A percentile compares a stretch with the other conserved stretches of the same genome.
Conservation (phyloP, 164 flowering plant genomes). For the Macadamia integrifolia region DNA sequence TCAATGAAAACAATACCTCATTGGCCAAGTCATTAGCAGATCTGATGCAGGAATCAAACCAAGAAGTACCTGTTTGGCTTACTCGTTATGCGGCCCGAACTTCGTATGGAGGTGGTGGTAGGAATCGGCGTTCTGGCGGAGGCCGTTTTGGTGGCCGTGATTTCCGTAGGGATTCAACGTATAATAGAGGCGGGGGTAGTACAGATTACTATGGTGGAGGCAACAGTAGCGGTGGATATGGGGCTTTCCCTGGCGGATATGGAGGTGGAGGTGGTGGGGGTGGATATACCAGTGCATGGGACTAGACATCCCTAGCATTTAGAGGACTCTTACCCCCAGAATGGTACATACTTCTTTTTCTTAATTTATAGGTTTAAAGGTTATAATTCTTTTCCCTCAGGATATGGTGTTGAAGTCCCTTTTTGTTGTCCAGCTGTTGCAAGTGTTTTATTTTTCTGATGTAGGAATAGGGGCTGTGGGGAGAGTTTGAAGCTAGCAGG, state of each 20-base stretch:
- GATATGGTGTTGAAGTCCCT: background rate
- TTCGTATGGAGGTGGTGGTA: conserved; percentile 31
- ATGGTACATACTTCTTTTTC: background rate
- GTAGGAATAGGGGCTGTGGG: conserved; percentile 9
- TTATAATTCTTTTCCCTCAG: background rate
- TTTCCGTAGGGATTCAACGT: conserved; percentile 38
- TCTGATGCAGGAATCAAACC: conserved; percentile 58
- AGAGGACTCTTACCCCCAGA: background rate
- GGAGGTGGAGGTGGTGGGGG: conserved; percentile 14
- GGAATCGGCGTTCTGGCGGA: conserved; percentile 39
- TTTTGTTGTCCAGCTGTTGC: conserved; percentile 13
- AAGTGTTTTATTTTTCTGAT: background rate
- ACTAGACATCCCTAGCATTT: conserved; percentile 18
- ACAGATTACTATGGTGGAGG: conserved; percentile 34
- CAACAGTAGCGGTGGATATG: conserved; percentile 29
- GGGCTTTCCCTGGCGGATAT: conserved; percentile 22
- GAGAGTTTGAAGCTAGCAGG: conserved; percentile 2
- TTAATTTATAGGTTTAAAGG: background rate
- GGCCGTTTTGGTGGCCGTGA: conserved; percentile 63
- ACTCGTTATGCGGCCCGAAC: conserved; percentile 41
- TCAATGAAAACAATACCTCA: conserved; percentile 42
- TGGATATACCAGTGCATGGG: conserved; percentile 50
- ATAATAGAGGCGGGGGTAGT: conserved; percentile 22
- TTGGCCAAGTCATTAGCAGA: conserved; percentile 54
- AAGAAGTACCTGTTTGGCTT: conserved; percentile 61